Conservation (phyloP, 2,329 filamentous ascomycete genomes). For the Lasiodiplodia citricola region DNA sequence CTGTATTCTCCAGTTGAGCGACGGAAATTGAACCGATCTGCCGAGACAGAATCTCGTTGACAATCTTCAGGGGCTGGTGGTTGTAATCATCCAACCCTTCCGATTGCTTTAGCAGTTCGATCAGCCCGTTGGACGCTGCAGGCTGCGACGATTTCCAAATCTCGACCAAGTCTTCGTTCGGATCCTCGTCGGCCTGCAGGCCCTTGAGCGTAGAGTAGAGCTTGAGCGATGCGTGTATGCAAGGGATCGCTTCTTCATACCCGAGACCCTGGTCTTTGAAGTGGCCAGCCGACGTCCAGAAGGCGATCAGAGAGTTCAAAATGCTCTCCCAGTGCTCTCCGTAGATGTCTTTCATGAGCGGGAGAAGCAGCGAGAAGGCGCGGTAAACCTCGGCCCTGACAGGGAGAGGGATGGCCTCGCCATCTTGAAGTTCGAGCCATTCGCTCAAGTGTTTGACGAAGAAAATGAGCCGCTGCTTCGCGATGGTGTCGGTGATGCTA, state of each 20-base stretch:
- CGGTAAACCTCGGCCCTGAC: slow-evolving; percentile 64
- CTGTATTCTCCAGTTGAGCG: slow-evolving; percentile 65
- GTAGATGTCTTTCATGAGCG: slow-evolving; percentile 79
- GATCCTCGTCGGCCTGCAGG: slow-evolving; percentile 62
- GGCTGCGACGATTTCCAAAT: slow-evolving; percentile 67
- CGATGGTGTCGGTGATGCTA: slow-evolving; percentile 54
- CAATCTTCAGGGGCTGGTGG: slow-evolving; percentile 73
- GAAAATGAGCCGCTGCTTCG: slow-evolving; percentile 75
- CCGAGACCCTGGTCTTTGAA: slow-evolving; percentile 10
- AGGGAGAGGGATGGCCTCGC: slow-evolving; percentile 53
- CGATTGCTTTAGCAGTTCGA: slow-evolving; percentile 66
- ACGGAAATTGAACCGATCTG: slow-evolving; percentile 69
- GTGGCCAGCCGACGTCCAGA: slow-evolving; percentile 37
- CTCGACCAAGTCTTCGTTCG: slow-evolving; percentile 86
- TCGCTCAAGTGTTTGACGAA: slow-evolving; percentile 78
- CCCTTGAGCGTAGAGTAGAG: slow-evolving; percentile 68
- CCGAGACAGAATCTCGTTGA: slow-evolving; percentile 75
- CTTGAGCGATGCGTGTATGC: slow-evolving; percentile 74
- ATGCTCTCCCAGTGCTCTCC: slow-evolving; percentile 80
- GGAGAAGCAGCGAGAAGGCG: slow-evolving; percentile 64
- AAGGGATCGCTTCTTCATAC: slow-evolving; percentile 49
- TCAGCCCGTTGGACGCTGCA: slow-evolving; percentile 61
- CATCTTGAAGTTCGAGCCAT: slow-evolving; percentile 64
- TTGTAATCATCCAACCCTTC: slow-evolving; percentile 57
- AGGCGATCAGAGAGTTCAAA: slow-evolving; percentile 41